Evolutionary conservation across 257 asterid species (phyloP).

Genomic region (Gentiana macrophylla): DNA sequence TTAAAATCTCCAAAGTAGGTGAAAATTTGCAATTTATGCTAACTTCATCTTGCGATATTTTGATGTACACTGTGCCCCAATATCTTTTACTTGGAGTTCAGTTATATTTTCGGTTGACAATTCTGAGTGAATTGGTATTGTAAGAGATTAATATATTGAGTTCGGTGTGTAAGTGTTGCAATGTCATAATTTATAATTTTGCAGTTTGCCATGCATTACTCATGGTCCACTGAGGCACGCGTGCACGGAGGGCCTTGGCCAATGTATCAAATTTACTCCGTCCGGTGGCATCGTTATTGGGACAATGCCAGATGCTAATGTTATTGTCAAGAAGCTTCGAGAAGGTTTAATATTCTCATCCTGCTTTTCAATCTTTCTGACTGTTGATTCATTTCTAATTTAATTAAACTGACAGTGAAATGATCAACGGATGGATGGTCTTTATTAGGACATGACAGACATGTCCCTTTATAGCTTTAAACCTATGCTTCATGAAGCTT

Average conservation of each 20-base stretch:
- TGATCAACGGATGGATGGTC: too few species aligned
- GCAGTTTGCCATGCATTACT: conserved; percentile 99
- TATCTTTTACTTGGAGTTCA: too few species aligned
- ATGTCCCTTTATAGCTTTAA: not conserved
- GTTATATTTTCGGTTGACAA: too few species aligned
- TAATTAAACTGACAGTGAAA: too few species aligned
- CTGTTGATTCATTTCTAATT: too few species aligned
- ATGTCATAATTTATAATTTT: conserved; percentile 12
- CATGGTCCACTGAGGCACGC: conserved; percentile 99
- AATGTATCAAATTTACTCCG: conserved; percentile 93
- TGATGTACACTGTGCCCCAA: too few species aligned
- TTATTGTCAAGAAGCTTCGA: conserved; percentile 75
- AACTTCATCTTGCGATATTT: too few species aligned
- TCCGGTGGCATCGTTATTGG: conserved; percentile 97
- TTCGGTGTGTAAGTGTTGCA: not conserved
- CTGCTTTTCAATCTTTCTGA: not conserved
- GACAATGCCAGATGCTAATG: conserved; percentile 99
- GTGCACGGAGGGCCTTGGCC: conserved; percentile 90
- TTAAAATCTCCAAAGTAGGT: too few species aligned
- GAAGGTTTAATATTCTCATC: conserved; percentile 46
- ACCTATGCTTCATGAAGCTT: not conserved
- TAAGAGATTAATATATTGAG: not conserved
- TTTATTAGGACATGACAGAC: too few species aligned
- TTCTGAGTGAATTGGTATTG: too few species aligned
- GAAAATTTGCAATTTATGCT: too few species aligned